These are phyloP conservation scores for Echium plantagineum DNA, from an alignment of 257 asterid species.

Conservation along the genomic window DNA sequence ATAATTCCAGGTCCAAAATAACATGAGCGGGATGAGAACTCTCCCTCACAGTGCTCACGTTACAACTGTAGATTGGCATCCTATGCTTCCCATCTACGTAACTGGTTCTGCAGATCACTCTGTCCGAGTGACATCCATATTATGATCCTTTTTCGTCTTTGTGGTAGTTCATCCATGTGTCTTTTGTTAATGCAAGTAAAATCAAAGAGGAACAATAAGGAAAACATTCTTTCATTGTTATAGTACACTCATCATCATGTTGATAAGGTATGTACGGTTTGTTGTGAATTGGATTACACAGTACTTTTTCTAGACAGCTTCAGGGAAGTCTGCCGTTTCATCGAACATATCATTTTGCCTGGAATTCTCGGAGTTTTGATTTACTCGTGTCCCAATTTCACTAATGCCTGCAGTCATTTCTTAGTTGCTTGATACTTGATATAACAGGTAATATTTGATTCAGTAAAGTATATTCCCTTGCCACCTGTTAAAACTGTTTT, in stretches of 20 bases:
- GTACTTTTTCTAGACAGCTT: no score
- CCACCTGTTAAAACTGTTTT: no score
- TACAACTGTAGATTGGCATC: conserved; percentile 98
- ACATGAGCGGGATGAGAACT: conserved; percentile 47
- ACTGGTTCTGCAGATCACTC: conserved; percentile 94
- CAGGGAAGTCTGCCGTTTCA: no score
- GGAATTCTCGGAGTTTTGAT: no score
- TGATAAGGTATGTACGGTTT: not conserved
- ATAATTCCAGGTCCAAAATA: conserved; percentile 47
- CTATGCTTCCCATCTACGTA: conserved; percentile 66
- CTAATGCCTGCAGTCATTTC: no score
- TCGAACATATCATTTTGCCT: no score
- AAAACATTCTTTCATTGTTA: not conserved
- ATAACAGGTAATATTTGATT: no score
- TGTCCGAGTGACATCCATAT: conserved; percentile 58
- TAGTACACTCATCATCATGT: not conserved
- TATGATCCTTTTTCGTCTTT: conserved; percentile 15
- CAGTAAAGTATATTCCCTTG: no score
- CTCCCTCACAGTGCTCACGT: conserved; percentile 57
- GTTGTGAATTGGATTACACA: no score
- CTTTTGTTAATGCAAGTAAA: not conserved
- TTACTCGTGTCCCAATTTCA: no score
- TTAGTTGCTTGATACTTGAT: no score
- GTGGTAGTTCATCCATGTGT: not conserved
- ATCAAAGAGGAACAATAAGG: not conserved